Base-by-base conservation (phyloP, 257 asterid genomes). In the Penstemon barbatus region DNA sequence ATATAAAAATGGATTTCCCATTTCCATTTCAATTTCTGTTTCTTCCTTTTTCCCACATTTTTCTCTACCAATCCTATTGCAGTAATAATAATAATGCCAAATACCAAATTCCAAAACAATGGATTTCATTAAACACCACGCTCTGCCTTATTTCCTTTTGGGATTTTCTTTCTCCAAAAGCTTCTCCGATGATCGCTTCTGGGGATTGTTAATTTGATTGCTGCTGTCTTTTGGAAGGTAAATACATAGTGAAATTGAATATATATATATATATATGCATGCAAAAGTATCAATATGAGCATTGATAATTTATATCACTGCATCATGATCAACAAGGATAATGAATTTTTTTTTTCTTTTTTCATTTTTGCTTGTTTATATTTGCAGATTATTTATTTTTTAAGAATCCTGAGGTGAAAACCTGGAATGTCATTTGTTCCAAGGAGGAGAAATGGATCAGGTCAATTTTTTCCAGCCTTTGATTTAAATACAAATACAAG, bases 381-480 rank as follows among this genome's bases (percentile, higher is more conserved):
- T 10, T 46, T 42, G 6, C 66, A 62, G 77, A 60, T 44, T 39
- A 45, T 65, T 68, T 48, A 25, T 59, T 61, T 7, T 63, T 56
- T 49, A 15, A 70, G 69, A 49, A 57, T 74, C 33, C 74, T 68
- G 70, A 15, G 38, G 70, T 67, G 75, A 70, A 49, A 69, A 63
- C 62, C 33, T 15, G 75, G 51, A 55, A 75, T 71, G 71, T 46
- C 81, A 46, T 70, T 50, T 61, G 66, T 65, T 70, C 79, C 45
- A 66, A 49, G 60, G 73, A 25, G 72, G 80, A 72, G 61, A 80
- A 62, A 74, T 72, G 77, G 66, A 77, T 55, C 75, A 71, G 86
- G 89, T 81, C 40, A 68, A 75, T 68, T 8, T 15, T 25, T 50
- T 54, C 25, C 37, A 50, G 39, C 53, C 19, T 68, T 62, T 58